Percentiles rank a stretch among this genome's conserved stretches.
phyloP scores from a whole-genome alignment of 805 yeast genomes.

The Nakazawaea pomicola region DNA sequence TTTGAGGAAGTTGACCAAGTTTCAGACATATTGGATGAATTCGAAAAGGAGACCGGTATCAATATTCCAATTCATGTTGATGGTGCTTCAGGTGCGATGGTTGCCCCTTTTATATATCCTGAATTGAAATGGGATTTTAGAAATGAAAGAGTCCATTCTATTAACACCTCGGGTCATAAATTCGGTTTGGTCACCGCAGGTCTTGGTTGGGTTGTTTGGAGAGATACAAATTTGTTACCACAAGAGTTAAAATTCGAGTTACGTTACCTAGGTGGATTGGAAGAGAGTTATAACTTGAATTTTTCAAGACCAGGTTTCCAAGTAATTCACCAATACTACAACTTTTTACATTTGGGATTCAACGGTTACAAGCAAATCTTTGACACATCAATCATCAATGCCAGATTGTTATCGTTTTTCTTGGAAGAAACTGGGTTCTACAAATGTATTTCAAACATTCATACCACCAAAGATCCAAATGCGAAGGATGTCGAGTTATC shows the following conservation, averaged over 20 bases:
- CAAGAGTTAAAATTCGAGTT: slow-evolving; percentile 69
- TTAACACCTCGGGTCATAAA: slow-evolving; percentile 90
- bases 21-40: slow-evolving; percentile 59
- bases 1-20: slow-evolving; percentile 72
- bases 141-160: slow-evolving; percentile 69
- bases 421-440: slow-evolving; percentile 63
- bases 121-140: slow-evolving; percentile 81
- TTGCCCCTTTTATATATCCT: slow-evolving; percentile 82
- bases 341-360: slow-evolving; percentile 64
- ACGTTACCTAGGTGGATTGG: slow-evolving; percentile 83
- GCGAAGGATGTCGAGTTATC: slow-evolving; percentile 28
- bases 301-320: slow-evolving; percentile 93
- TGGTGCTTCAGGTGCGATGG: slow-evolving; percentile 88
- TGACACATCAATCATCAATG: slow-evolving; percentile 60
- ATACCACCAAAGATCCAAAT: slow-evolving; percentile 38
- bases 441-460: slow-evolving; percentile 74
- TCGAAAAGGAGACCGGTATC: slow-evolving; percentile 60
- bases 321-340: slow-evolving; percentile 82
- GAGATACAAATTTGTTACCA: slow-evolving; percentile 59
- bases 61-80: slow-evolving; percentile 86
- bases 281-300: slow-evolving; percentile 80
- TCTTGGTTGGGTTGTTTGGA: slow-evolving; percentile 89
- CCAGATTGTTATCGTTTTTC: slow-evolving; percentile 60
- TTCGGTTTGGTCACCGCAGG: slow-evolving; percentile 91
- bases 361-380: slow-evolving; percentile 68